Percentiles rank a stretch among this genome's conserved stretches.
Evolutionary conservation across 768 basidiomycete species (phyloP).

Genomic region (Flagelloscypha sp.): DNA sequence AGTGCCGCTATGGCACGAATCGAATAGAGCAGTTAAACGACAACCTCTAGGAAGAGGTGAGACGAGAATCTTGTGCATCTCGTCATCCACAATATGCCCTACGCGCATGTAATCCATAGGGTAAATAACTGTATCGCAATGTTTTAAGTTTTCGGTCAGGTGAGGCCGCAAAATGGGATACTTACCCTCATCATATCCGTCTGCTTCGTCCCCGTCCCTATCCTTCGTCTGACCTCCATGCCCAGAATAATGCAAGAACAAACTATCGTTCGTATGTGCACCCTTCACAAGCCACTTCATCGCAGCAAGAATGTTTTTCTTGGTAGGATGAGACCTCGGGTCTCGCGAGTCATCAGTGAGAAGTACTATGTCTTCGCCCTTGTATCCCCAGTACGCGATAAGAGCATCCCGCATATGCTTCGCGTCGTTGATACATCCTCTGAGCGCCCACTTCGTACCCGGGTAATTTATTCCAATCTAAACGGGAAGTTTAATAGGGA

Average conservation of each 20-base stretch:
- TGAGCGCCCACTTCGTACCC: slow-evolving; percentile 54
- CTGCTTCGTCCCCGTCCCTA: slow-evolving; percentile 48
- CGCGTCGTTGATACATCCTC: slow-evolving; percentile 80
- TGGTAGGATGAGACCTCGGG: slow-evolving; percentile 36
- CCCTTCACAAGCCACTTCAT: slow-evolving; percentile 62
- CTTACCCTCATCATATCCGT: slow-evolving; percentile 47
- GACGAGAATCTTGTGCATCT: slow-evolving; percentile 25
- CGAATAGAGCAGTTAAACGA: slow-evolving; percentile 30
- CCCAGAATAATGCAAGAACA: slow-evolving; percentile 65
- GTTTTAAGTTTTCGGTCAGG: not conserved
- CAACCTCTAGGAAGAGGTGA: slow-evolving; percentile 40
- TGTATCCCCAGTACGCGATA: slow-evolving; percentile 44
- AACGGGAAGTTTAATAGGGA: not conserved
- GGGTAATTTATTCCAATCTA: slow-evolving; percentile 77
- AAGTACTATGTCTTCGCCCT: slow-evolving; percentile 55
- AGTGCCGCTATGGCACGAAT: slow-evolving; percentile 51
- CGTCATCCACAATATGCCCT: slow-evolving; percentile 73
- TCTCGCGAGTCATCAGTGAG: slow-evolving; percentile 52
- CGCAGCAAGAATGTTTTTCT: slow-evolving; percentile 38
- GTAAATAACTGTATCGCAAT: slow-evolving; percentile 55
- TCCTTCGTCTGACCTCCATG: slow-evolving; percentile 64
- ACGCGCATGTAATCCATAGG: slow-evolving; percentile 75
- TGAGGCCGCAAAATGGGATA: not conserved
- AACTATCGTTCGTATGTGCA: slow-evolving; percentile 49
- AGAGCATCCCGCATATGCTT: slow-evolving; percentile 62